phyloP scores from a whole-genome alignment of 805 yeast species.

The Candida glaebosa region DNA sequence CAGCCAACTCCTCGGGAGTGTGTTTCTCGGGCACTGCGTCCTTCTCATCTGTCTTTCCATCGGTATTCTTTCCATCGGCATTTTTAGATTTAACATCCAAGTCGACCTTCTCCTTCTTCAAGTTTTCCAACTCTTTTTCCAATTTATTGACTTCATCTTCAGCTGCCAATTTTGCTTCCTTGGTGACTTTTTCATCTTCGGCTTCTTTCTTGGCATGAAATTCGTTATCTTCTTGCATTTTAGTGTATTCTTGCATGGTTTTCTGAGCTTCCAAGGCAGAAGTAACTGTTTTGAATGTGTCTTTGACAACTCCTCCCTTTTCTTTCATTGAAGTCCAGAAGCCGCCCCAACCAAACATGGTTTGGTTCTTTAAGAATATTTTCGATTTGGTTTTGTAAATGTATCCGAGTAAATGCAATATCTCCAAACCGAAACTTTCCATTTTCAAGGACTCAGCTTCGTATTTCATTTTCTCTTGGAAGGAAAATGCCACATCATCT shows the following conservation, averaged over 20 bases:
- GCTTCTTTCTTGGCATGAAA: slow-evolving; percentile 39
- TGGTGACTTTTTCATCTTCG: slow-evolving; percentile 19
- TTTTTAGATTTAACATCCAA: slow-evolving; percentile 2
- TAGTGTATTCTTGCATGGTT: slow-evolving; percentile 70
- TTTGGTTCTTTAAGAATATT: slow-evolving; percentile 62
- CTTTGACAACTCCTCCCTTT: slow-evolving; percentile 69
- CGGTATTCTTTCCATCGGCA: background rate
- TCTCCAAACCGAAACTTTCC: slow-evolving; percentile 84
- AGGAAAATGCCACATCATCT: slow-evolving; percentile 44
- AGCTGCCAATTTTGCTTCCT: slow-evolving; percentile 12
- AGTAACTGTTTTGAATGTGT: slow-evolving; percentile 66
- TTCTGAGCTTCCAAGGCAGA: slow-evolving; percentile 76
- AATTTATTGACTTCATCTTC: slow-evolving; percentile 13
- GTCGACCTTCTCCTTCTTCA: slow-evolving; percentile 14
- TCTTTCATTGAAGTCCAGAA: slow-evolving; percentile 67
- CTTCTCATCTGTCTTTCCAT: slow-evolving; percentile 6
- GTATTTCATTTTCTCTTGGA: slow-evolving; percentile 60
- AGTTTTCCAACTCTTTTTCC: slow-evolving; percentile 17
- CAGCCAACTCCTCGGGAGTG: slow-evolving; percentile 60
- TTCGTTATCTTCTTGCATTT: slow-evolving; percentile 57
- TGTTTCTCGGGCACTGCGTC: slow-evolving; percentile 35
- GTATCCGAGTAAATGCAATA: slow-evolving; percentile 70
- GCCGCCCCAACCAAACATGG: slow-evolving; percentile 64
- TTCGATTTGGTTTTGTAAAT: slow-evolving; percentile 64
- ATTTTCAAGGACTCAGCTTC: slow-evolving; percentile 82